Percentiles rank a stretch among this genome's conserved stretches.
phyloP scores from a whole-genome alignment of 2,329 filamentous ascomycete genomes.

The Domatiomyces catenatus region DNA sequence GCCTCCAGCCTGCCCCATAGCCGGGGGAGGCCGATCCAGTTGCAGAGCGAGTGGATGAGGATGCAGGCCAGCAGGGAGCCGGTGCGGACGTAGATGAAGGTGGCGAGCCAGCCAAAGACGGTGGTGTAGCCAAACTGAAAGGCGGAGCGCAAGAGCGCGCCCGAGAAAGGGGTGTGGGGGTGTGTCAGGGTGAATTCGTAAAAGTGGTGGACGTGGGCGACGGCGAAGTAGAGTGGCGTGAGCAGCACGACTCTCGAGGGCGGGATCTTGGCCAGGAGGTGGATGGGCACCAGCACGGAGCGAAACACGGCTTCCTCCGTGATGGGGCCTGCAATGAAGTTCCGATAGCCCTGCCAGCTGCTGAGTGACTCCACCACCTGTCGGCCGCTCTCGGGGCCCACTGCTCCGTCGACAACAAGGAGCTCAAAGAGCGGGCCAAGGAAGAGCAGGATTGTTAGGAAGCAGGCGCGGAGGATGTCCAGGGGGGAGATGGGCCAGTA shows the following conservation, averaged over 20 bases:
- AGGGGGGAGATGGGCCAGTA: constrained; percentile 59
- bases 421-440: constrained; percentile 68
- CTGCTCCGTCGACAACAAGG: constrained; percentile 54
- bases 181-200: constrained; percentile 82
- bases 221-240: constrained; percentile 76
- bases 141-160: constrained; percentile 54
- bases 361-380: constrained; percentile 45
- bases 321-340: constrained; percentile 69
- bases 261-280: constrained; percentile 53
- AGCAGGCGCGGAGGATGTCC: constrained; percentile 49
- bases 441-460: constrained; percentile 66
- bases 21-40: constrained; percentile 75
- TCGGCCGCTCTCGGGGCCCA: constrained; percentile 35
- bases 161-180: constrained; percentile 48
- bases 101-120: constrained; percentile 83
- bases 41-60: constrained; percentile 74
- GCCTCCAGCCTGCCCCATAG: constrained; percentile 63
- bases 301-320: constrained; percentile 93
- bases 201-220: constrained; percentile 88
- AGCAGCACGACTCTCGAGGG: constrained; percentile 53
- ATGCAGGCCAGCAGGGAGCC: constrained; percentile 65
- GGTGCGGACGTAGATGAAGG: constrained; percentile 74
- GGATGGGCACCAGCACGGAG: constrained; percentile 66
- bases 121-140: constrained; percentile 85
- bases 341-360: constrained; percentile 73